Base-by-base conservation (phyloP, 2,329 filamentous ascomycete species). In the Neofusicoccum parvum region DNA sequence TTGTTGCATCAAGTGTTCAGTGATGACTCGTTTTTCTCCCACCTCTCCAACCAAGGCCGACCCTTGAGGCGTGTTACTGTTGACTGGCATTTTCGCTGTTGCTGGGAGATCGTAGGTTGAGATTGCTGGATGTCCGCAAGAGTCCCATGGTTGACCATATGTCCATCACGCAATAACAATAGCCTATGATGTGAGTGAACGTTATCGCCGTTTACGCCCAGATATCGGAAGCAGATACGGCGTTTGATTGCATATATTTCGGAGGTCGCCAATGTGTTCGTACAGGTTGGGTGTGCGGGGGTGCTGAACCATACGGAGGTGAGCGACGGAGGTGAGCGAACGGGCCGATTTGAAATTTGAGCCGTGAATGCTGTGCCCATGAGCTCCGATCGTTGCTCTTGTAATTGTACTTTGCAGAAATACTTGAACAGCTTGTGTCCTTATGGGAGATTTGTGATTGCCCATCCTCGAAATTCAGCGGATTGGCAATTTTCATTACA, bases 271-370 rank as follows among this genome's bases (percentile, higher is more conserved):
- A 50, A 23, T 14, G 2, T 32, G 7, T 6, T 11, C 11, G 48
- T 14, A 27, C 5, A 50, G 48, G 27, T 14, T 27, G 6, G 20
- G 34, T 11, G 14, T 50, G 48, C 48, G 48, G 48, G 46, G 48
- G 5, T 27, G 20, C 48, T 20, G 48, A 32, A 14, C 4, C 14
- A 50, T 32, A 20, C 48, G 48, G 48, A 32, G 48, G 20, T 50
- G 48, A 50, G 48, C 48, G 48, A 50, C 48, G 23, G 48, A 50
- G 48, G 48, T 50, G 48, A 50, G 48, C 48, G 48, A 50, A 11
- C 48, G 20, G 48, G 20, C 48, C 48, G 48, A 50, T 32, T 32
- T 32, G 27, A 32, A 32, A 32, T 32, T 32, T 32, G 5, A 32
- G 27, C 27, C 5, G 27, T 32, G 27, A 32, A 32, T 32, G 27